These are phyloP conservation scores for Russula olivacea DNA, from an alignment of 768 basidiomycete species.

Conservation along the genomic window DNA sequence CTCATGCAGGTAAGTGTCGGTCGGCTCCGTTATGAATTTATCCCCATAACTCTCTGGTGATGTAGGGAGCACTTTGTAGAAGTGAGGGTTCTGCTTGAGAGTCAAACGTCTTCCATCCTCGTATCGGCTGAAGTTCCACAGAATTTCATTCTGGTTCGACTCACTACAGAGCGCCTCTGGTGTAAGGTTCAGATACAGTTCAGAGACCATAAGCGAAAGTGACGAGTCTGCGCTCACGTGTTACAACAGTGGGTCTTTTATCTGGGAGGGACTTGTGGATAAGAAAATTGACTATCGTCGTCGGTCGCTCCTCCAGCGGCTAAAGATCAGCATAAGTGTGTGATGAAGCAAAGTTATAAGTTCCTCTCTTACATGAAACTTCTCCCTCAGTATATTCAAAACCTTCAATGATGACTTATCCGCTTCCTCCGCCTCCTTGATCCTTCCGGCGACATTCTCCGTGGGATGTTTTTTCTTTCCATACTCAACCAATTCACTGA, in stretches of 20 bases:
- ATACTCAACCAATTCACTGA: background rate
- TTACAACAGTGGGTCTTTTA: background rate
- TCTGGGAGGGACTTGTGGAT: slow-evolving; percentile 1
- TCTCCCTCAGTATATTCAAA: background rate
- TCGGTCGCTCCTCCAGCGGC: background rate
- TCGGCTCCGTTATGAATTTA: background rate
- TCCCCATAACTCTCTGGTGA: background rate
- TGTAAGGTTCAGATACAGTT: background rate
- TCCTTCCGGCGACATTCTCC: background rate
- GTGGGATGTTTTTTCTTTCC: background rate
- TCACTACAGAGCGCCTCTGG: slow-evolving; percentile 6
- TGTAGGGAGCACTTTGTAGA: slow-evolving; percentile 2
- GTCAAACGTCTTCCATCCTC: slow-evolving; percentile 1
- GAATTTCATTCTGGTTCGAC: slow-evolving; percentile 1
- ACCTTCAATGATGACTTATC: background rate
- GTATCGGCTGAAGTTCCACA: slow-evolving; percentile 18
- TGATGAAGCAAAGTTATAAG: background rate
- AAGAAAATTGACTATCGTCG: background rate
- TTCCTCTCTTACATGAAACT: background rate
- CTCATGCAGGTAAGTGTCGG: background rate
- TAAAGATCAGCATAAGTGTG: background rate
- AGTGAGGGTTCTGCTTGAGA: slow-evolving; percentile 15
- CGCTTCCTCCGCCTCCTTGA: background rate
- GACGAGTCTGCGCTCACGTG: background rate
- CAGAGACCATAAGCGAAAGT: background rate